These are phyloP conservation scores for Linum lewisii DNA, from an alignment of 345 rosid species.

Conservation along the genomic window DNA sequence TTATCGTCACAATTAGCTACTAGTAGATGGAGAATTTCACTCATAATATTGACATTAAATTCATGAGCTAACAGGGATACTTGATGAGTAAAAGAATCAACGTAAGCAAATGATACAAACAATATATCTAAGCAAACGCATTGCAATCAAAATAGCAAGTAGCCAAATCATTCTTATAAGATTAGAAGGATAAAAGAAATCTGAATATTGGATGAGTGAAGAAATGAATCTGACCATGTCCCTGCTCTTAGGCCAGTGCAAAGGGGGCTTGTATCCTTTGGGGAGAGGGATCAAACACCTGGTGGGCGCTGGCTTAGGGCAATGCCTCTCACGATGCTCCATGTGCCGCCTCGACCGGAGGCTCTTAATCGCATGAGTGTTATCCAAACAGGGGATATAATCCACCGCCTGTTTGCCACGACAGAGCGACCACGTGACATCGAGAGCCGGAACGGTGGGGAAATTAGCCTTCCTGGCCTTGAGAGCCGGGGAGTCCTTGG, in stretches of 20 bases:
- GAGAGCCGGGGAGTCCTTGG: conserved; percentile 1
- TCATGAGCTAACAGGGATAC: no score
- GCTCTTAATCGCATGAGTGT: conserved; percentile 43
- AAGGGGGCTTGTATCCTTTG: conserved; percentile 47
- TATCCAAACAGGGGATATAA: conserved; percentile 80
- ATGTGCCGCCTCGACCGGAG: conserved; percentile 62
- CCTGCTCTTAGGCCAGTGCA: conserved; percentile 91
- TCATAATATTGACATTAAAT: no score
- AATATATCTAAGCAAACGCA: no score
- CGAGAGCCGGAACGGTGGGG: not conserved
- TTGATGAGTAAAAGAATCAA: no score
- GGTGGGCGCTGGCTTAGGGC: conserved; percentile 47
- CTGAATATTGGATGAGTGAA: not conserved
- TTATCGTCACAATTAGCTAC: no score
- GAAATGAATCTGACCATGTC: conserved; percentile 67
- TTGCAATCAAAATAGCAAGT: no score
- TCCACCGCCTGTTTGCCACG: conserved; percentile 40
- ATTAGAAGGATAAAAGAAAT: not conserved
- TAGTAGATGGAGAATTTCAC: no score
- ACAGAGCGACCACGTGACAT: conserved; percentile 40
- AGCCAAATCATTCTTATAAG: no score
- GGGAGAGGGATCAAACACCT: conserved; percentile 72
- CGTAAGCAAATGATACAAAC: no score
- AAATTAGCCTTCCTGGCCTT: not conserved
- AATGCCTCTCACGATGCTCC: conserved; percentile 94